A percentile compares a stretch with the other conserved stretches of the same genome.
Conservation (phyloP, 306 rosid species). For the Prunus persica region Prunus_persica_NCBIv2 NC_034014.1:27481001-27481500, state of each 20-base stretch:
- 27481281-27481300: background rate
- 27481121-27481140: conserved; percentile 78
- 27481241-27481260: conserved; percentile 51
- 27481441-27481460: conserved; percentile 94
- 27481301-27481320: background rate
- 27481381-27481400: conserved; percentile 93
- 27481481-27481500: background rate
- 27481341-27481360: conserved; percentile 83
- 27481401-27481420: conserved; percentile 92
- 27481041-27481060: conserved; percentile 51
- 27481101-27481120: conserved; percentile 31
- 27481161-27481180: conserved; percentile 93
- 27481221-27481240: conserved; percentile 93
- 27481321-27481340: conserved; percentile 57
- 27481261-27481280: background rate
- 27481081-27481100: conserved; percentile 23
- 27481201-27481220: conserved; percentile 94
- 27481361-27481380: conserved; percentile 76
- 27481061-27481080: conserved; percentile 25
- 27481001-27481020: conserved; percentile 27
- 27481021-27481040: conserved; percentile 41
- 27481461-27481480: conserved; percentile 40
- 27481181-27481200: conserved; percentile 90
- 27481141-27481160: conserved; percentile 85
- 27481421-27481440: conserved; percentile 94